Evolutionary conservation across 306 rosid species (phyloP).

Genomic region (Vigna hirtella): DNA sequence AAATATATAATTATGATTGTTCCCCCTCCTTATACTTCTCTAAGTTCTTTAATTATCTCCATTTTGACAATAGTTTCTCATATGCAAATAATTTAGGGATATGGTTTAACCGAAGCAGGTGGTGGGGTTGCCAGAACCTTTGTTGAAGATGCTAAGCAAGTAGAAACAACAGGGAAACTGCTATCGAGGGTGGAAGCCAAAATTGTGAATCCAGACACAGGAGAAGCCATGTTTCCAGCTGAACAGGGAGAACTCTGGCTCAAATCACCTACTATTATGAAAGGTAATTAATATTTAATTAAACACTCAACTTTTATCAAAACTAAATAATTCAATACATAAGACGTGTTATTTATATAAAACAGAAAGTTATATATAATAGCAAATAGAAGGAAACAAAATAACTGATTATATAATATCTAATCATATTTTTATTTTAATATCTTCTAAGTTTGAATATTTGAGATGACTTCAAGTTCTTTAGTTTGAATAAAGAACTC

Average conservation of each 20-base stretch:
- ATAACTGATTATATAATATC: too few species aligned
- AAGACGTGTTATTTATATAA: too few species aligned
- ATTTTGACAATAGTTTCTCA: background rate
- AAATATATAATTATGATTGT: too few species aligned
- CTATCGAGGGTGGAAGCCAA: constrained; percentile 48
- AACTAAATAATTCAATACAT: too few species aligned
- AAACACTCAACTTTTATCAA: background rate
- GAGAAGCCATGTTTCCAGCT: constrained; percentile 52
- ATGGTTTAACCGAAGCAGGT: constrained; percentile 63
- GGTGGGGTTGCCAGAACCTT: constrained; percentile 38
- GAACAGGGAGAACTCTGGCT: constrained; percentile 67
- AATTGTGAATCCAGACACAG: constrained; percentile 56
- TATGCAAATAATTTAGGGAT: constrained; percentile 48
- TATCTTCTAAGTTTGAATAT: too few species aligned
- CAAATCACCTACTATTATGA: constrained; percentile 61
- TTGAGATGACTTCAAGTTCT: background rate
- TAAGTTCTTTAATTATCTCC: too few species aligned
- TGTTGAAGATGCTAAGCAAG: constrained; percentile 37
- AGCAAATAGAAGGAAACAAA: too few species aligned
- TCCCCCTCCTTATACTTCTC: too few species aligned
- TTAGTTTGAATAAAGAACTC: too few species aligned
- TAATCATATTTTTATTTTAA: too few species aligned
- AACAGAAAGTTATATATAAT: too few species aligned
- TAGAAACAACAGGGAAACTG: constrained; percentile 59
- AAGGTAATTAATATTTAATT: constrained; percentile 49